Conservation (phyloP, 148 eudicot genomes). For the Cornus kousa region DNA sequence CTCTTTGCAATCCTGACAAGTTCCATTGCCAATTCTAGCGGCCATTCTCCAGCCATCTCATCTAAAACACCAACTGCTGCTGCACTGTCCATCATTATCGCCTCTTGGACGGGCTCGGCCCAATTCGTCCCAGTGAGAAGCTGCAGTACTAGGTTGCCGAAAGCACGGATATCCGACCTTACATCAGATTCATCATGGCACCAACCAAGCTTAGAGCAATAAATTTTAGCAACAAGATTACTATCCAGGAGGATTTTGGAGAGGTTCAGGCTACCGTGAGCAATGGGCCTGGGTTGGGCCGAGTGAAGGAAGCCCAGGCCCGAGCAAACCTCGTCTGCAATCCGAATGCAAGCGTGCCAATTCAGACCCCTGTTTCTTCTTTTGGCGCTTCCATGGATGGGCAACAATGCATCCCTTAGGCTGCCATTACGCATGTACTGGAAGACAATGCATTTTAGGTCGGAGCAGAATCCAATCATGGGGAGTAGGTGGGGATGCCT, state of each 20-base stretch:
- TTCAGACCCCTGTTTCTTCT: constrained; percentile 36
- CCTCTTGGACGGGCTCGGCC: constrained; percentile 32
- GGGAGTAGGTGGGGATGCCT: constrained; percentile 58
- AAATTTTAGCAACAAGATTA: constrained; percentile 47
- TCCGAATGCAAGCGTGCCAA: constrained; percentile 59
- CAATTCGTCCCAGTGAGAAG: constrained; percentile 64
- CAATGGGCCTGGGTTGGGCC: constrained; percentile 49
- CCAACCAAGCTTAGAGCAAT: constrained; percentile 28
- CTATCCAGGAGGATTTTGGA: constrained; percentile 64
- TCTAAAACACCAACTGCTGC: constrained; percentile 34
- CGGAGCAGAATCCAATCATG: constrained; percentile 62
- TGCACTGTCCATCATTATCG: constrained; percentile 16
- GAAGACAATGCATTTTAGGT: constrained; percentile 59
- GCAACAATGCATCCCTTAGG: constrained; percentile 57
- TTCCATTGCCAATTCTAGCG: constrained; percentile 51
- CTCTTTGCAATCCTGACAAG: constrained; percentile 41
- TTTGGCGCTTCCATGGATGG: constrained; percentile 19
- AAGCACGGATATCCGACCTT: constrained; percentile 41
- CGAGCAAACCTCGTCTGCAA: constrained; percentile 61
- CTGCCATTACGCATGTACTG: constrained; percentile 75
- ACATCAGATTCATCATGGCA: constrained; percentile 19
- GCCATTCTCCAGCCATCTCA: constrained; percentile 60
- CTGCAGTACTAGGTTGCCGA: constrained; percentile 63
- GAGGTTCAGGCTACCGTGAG: constrained; percentile 49
- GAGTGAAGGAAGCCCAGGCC: constrained; percentile 60